Evolutionary conservation across 768 basidiomycete species (phyloP), one percentile per base, ranked within the genome.

Genomic region (Naganishia onofrii): DNA sequence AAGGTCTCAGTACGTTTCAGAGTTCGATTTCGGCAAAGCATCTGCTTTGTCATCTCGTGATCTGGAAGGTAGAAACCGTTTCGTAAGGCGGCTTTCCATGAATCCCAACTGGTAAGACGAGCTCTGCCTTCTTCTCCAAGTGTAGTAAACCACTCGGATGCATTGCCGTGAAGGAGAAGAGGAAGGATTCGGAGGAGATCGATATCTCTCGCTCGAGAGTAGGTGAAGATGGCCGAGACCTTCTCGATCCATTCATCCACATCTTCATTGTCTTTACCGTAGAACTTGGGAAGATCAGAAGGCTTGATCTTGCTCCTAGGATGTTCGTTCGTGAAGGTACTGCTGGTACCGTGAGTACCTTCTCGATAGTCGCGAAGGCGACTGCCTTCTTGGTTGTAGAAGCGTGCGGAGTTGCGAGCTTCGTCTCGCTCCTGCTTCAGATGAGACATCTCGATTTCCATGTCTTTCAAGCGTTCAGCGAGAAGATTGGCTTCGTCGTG

Each of bases 21-120:
- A 17, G 15, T 42, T 12, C 66, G 51, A n/a, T 54, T n/a, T 15
- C 19, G 66, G 46, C 52, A 53, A 13, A 29, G 66, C 31, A 19
- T 54, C n/a, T 34, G 26, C 15, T 15, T n/a, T 19, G 55, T 34
- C 26, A 31, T 68, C 26, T 3, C 29, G 56, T 68, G 67, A 57
- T 68, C 55, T 15, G 67, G 34, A 19, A 31, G n/a, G 32, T 58
- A 36, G 36, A 68, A 68, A 34, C 28, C 67, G n/a, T 68, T 58
- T 29, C 67, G 4, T 5, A 68, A 28, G 15, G 67, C 67, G 15
- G 29, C 67, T 52, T 58, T 57, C 55, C 55, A 57, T 9, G 29
- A 5, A 3, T 12, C 34, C 58, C 58, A 63, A 36, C 21, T 68
- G 21, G 5, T 17, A 7, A 68, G n/a, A 17, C 46, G n/a, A n/a